Base-by-base conservation (phyloP, 2,329 filamentous ascomycete species). In the Endoconidiophora laricicola region DNA sequence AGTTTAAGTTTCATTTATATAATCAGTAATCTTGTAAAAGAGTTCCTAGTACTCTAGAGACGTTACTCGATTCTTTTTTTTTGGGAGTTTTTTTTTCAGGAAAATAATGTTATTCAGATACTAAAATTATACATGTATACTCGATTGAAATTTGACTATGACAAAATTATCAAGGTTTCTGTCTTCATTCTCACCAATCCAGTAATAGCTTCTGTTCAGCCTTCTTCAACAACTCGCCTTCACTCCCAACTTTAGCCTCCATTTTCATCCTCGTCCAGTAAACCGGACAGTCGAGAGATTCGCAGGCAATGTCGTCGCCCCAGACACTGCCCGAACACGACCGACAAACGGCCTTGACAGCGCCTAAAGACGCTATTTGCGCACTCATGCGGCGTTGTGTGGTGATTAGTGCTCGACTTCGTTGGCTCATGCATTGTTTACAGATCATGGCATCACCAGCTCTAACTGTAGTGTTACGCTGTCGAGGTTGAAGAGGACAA, bases 211-310 rank as follows among this genome's bases (percentile, higher is more conserved):
- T 55, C 44, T 52, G 52, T 43, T 55, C 59, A 62, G 62, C 54
- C 61, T 62, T 7, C 62, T 55, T 14, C 63, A 58, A 22, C 3
- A 48, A 29, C 9, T 43, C 58, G 59, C 57, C 60, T 59, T 71
- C 68, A 2, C 61, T 61, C 36, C 62, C 59, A 43, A 70, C 61
- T 56, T 65, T 69, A 7, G 72, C 70, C 20, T 63, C 63, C 60
- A 84, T 78, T 62, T 78, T 82, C 48, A 77, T 72, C 12, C 86
- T 66, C 29, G 80, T 80, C 65, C 94, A 96, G 57, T 94, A 96
- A 0, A 94, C 86, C 0, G 88, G 83, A 60, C 91, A 98, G 64
- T 94, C 90, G 61, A 84, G 78, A 62, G 84, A 94, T 60, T 94
- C 86, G 60, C 91, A 98, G 39, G 65, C 71, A n/a, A 95, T 80